Evolutionary conservation across 1,284 basidiomycete genomes (phyloP).

Genomic region (Ceratobasidium sp.): DNA sequence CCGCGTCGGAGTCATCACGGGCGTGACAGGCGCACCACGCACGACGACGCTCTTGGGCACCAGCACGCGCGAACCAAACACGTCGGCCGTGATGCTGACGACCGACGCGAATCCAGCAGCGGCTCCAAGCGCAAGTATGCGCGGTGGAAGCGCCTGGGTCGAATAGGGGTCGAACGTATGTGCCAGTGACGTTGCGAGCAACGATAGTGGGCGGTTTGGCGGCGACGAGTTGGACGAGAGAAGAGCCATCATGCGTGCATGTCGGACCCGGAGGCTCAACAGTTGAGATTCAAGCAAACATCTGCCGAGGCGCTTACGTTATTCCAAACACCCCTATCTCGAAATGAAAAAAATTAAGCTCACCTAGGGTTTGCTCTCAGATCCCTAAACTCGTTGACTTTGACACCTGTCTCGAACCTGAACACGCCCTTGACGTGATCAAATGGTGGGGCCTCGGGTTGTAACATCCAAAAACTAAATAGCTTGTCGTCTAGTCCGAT

Average conservation of each 20-base stretch:
- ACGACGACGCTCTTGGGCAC: conserved; percentile 67
- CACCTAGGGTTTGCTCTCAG: conserved; percentile 78
- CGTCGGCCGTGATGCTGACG: conserved; percentile 75
- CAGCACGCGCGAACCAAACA: conserved; percentile 78
- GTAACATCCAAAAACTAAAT: conserved; percentile 84
- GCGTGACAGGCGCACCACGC: conserved; percentile 27
- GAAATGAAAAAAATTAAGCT: conserved; percentile 4
- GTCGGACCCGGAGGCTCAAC: conserved; percentile 77
- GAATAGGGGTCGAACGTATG: conserved; percentile 79
- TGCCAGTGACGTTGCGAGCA: conserved; percentile 50
- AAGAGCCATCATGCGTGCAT: conserved; percentile 64
- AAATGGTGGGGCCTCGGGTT: conserved; percentile 73
- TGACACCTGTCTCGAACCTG: conserved; percentile 82
- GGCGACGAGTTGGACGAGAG: conserved; percentile 51
- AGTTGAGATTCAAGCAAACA: conserved; percentile 80
- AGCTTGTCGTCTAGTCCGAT: conserved; percentile 88
- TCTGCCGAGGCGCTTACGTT: conserved; percentile 8
- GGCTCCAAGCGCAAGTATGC: conserved; percentile 72
- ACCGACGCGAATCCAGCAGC: conserved; percentile 84
- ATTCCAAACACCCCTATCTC: background rate
- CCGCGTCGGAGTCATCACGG: conserved; percentile 28
- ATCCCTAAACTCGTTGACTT: conserved; percentile 84
- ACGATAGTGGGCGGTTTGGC: conserved; percentile 48
- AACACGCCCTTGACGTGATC: conserved; percentile 84
- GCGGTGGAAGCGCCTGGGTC: conserved; percentile 63